A percentile compares a stretch with the other conserved stretches of the same genome.
Evolutionary conservation across 768 basidiomycete genomes (phyloP).

Genomic region (Hypsizygus marmoreus): DNA sequence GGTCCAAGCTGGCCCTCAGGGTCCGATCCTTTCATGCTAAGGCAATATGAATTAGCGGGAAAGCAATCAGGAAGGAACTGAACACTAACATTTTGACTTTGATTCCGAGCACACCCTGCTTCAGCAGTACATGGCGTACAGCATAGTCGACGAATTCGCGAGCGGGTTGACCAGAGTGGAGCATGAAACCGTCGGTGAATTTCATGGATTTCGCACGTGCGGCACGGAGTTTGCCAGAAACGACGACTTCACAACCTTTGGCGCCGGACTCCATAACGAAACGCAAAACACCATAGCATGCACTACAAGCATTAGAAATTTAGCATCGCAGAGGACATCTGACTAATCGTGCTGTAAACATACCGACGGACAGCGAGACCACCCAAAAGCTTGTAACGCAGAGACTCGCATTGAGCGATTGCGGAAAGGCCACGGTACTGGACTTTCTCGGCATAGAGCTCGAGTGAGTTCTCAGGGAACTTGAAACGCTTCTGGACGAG

Average conservation of each 20-base stretch:
- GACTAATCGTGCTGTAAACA: slow-evolving; percentile 29
- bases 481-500: slow-evolving; percentile 99
- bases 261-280: slow-evolving; percentile 99
- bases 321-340: background rate
- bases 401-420: slow-evolving; percentile 96
- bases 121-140: slow-evolving; percentile 95
- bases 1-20: slow-evolving; percentile 90
- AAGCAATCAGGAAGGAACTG: background rate
- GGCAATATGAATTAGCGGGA: slow-evolving; percentile 12
- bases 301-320: slow-evolving; percentile 48
- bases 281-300: slow-evolving; percentile 99
- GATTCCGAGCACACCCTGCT: slow-evolving; percentile 99
- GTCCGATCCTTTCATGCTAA: slow-evolving; percentile 95
- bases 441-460: slow-evolving; percentile 99
- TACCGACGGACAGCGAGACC: slow-evolving; percentile 98
- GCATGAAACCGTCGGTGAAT: slow-evolving; percentile 99
- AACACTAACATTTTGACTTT: slow-evolving; percentile 93
- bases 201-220: slow-evolving; percentile 99
- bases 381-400: slow-evolving; percentile 98
- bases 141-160: slow-evolving; percentile 97
- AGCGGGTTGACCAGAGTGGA: slow-evolving; percentile 97
- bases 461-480: slow-evolving; percentile 98
- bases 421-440: slow-evolving; percentile 98
- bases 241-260: slow-evolving; percentile 99
- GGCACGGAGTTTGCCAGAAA: slow-evolving; percentile 99